Conservation (phyloP, 345 rosid genomes). For the Melastoma malabathricum region DNA sequence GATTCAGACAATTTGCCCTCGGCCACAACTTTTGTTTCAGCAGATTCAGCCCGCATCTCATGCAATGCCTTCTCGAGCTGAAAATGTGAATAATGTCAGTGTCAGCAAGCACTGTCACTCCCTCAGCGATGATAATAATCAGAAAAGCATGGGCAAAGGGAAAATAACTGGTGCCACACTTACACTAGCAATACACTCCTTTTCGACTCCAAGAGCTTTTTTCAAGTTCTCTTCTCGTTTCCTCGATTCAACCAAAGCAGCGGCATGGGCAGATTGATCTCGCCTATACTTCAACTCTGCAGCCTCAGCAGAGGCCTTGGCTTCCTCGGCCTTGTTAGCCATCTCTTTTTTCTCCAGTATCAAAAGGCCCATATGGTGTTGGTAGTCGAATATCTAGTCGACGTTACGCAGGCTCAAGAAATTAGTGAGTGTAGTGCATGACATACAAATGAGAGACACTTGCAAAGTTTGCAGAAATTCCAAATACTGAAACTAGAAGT, state of each 20-base stretch:
- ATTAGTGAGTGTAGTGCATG: background rate
- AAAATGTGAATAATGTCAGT: slow-evolving; percentile 2
- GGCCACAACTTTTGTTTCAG: slow-evolving; percentile 81
- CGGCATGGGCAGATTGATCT: slow-evolving; percentile 47
- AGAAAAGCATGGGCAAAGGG: slow-evolving; percentile 1
- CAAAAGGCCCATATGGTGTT: slow-evolving; percentile 92
- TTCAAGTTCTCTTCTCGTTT: slow-evolving; percentile 70
- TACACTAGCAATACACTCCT: slow-evolving; percentile 84
- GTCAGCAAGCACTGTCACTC: background rate
- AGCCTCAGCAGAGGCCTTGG: slow-evolving; percentile 56
- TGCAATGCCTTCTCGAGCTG: slow-evolving; percentile 91
- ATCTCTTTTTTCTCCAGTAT: slow-evolving; percentile 64
- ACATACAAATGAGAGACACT: too few relatives aligned
- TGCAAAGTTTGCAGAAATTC: too few relatives aligned
- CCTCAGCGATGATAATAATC: background rate
- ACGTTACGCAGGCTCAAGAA: slow-evolving; percentile 3
- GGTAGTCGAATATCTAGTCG: slow-evolving; percentile 70
- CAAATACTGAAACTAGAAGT: too few relatives aligned
- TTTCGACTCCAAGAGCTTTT: slow-evolving; percentile 77
- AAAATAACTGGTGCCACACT: slow-evolving; percentile 12
- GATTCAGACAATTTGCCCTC: slow-evolving; percentile 58
- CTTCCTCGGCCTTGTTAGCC: slow-evolving; percentile 41
- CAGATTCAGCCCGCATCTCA: slow-evolving; percentile 90
- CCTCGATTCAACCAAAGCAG: slow-evolving; percentile 61
- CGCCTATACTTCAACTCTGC: slow-evolving; percentile 44